A percentile compares a stretch with the other conserved stretches of the same genome.
Evolutionary conservation across 257 asterid genomes (phyloP).

Genomic region (Solanum appendiculatum): DNA sequence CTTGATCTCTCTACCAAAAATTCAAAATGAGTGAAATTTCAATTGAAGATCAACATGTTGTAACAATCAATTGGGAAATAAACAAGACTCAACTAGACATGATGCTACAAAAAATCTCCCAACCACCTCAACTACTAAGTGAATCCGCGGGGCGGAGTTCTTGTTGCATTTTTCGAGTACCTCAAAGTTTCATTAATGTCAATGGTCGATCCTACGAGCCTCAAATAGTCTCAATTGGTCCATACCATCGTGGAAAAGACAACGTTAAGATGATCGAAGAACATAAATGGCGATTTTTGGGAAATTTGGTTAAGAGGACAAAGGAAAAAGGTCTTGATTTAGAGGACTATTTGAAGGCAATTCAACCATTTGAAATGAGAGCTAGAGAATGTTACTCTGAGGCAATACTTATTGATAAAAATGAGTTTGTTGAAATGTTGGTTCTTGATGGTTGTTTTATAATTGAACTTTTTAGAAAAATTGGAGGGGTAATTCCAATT

Average conservation of each 20-base stretch:
- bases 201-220: conserved; percentile 65
- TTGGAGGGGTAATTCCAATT: conserved; percentile 39
- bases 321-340: conserved; percentile 13
- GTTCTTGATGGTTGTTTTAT: conserved; percentile 87
- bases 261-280: conserved; percentile 66
- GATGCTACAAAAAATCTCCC: conserved; percentile 52
- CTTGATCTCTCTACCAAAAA: not conserved
- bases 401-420: conserved; percentile 8
- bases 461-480: conserved; percentile 58
- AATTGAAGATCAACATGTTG: not conserved
- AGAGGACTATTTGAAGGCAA: conserved; percentile 37
- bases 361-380: conserved; percentile 41
- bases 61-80: conserved; percentile 37
- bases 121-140: conserved; percentile 56
- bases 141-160: conserved; percentile 62
- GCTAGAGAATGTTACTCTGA: conserved; percentile 75
- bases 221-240: conserved; percentile 68
- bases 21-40: conserved; percentile 4
- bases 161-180: conserved; percentile 76
- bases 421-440: conserved; percentile 69
- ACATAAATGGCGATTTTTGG: conserved; percentile 84
- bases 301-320: conserved; percentile 34
- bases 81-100: conserved; percentile 31
- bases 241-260: conserved; percentile 68
- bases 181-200: conserved; percentile 51